Percentiles rank a stretch among this genome's conserved stretches.
Conservation (phyloP, 345 rosid genomes). For the Triadica sebifera region DNA sequence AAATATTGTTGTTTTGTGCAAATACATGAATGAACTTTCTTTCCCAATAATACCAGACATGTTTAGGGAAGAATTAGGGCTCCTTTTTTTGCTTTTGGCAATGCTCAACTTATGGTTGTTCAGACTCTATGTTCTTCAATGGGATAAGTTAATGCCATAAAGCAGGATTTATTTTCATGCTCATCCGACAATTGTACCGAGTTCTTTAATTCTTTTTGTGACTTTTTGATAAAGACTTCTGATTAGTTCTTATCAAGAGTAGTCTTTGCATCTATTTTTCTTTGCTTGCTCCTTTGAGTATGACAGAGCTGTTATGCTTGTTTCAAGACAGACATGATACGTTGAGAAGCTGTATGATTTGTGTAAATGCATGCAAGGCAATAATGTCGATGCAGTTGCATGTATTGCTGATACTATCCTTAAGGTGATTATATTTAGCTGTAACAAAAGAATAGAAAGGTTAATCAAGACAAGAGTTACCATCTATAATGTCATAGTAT, state of each 20-base stretch:
- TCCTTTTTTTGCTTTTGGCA: constrained; percentile 13
- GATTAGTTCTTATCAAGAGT: neutral
- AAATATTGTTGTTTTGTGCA: constrained; percentile 30
- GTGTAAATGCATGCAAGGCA: no score
- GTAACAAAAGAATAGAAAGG: no score
- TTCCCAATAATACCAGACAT: constrained; percentile 45
- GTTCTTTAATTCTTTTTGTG: neutral
- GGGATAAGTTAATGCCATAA: constrained; percentile 26
- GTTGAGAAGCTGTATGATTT: no score
- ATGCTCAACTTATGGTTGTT: constrained; percentile 20
- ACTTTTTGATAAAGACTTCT: constrained; percentile 9
- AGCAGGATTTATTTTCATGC: constrained; percentile 27
- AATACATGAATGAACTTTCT: constrained; percentile 32
- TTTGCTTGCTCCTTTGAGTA: neutral
- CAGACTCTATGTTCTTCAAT: constrained; percentile 13
- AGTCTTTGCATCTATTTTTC: neutral
- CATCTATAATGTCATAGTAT: no score
- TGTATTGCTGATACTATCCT: no score
- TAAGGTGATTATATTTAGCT: no score
- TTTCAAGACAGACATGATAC: no score
- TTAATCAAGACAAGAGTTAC: no score
- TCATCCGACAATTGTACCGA: constrained; percentile 19
- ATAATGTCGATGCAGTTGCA: no score
- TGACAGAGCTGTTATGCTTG: neutral
- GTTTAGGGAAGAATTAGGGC: constrained; percentile 29